Evolutionary conservation across 495 filamentous ascomycete species (phyloP), one percentile per base, ranked within the genome.

Genomic region (Thermothielavioides terrestris): DNA sequence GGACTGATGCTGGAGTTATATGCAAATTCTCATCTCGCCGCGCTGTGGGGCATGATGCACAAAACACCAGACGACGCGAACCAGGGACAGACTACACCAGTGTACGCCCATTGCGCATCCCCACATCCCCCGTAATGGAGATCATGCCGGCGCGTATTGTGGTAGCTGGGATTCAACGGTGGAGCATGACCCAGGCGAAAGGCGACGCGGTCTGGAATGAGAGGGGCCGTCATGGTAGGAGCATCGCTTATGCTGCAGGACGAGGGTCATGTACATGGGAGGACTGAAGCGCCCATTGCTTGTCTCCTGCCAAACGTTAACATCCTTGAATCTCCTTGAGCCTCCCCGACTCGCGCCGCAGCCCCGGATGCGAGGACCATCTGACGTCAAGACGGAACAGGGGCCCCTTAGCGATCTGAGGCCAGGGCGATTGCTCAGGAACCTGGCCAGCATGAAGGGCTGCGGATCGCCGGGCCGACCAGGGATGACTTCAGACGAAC

Each of bases 61-160:
- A 42, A 20, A 45, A 58, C 35, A 57, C 42, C 48, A 34, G 50
- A 55, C 38, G 50, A 41, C 52, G 50, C 39, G 30, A 46, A 37
- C 52, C 50, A 52, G 46, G 42, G 51, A 36, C 46, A 28, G 41
- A 45, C 45, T 54, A n/a, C n/a, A n/a, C n/a, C n/a, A n/a, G n/a
- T n/a, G n/a, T n/a, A n/a, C n/a, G n/a, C n/a, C n/a, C 46, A 52
- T 54, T 55, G 46, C 21, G 14, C 34, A 43, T 27, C 28, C 54
- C 53, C 61, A 15, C 34, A 43, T 27, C 28, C 54, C 53, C 61
- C 61, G 45, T 60, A 55, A 62, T 64, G 63, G 51, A 46, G 59
- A 64, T 62, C 63, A 66, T 54, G 62, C 61, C 52, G 55, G 49
- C 51, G 44, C 51, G 52, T n/a, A n/a, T n/a, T n/a, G n/a, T n/a